A percentile compares a stretch with the other conserved stretches of the same genome.
Conservation (phyloP, 306 rosid genomes). For the Sesbania bispinosa region DNA sequence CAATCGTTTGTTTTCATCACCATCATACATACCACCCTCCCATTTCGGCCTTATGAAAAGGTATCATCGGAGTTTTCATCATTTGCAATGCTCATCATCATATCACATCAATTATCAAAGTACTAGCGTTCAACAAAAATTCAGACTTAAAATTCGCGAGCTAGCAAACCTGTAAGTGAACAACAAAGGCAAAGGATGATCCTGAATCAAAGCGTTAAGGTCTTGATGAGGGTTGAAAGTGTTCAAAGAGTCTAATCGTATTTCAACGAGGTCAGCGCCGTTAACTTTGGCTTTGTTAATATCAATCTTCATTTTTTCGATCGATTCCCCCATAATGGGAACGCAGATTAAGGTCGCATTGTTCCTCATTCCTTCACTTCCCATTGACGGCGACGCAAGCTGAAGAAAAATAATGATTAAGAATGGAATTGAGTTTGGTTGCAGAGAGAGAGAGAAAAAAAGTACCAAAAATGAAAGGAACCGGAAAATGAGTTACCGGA, state of each 20-base stretch:
- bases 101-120: neutral
- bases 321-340: slow-evolving; percentile 17
- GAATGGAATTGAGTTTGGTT: neutral
- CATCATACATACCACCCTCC: slow-evolving; percentile 88
- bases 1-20: slow-evolving; percentile 66
- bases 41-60: slow-evolving; percentile 57
- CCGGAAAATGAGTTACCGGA: neutral
- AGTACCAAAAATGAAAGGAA: too few species aligned
- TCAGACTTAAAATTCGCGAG: too few species aligned
- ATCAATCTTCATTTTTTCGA: neutral
- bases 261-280: slow-evolving; percentile 29
- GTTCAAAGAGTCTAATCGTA: slow-evolving; percentile 17
- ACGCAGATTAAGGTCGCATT: slow-evolving; percentile 16
- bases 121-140: too few species aligned
- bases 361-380: neutral
- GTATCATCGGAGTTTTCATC: neutral
- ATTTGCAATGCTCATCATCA: neutral
- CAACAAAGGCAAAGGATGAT: slow-evolving; percentile 11
- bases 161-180: slow-evolving; percentile 36
- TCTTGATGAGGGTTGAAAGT: slow-evolving; percentile 12
- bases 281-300: neutral
- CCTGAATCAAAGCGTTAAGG: neutral
- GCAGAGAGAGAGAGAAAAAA: neutral
- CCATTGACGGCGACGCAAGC: neutral
- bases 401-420: neutral